phyloP scores from a whole-genome alignment of 2,329 filamentous ascomycete species.

The Sarocladium oryzae region DNA sequence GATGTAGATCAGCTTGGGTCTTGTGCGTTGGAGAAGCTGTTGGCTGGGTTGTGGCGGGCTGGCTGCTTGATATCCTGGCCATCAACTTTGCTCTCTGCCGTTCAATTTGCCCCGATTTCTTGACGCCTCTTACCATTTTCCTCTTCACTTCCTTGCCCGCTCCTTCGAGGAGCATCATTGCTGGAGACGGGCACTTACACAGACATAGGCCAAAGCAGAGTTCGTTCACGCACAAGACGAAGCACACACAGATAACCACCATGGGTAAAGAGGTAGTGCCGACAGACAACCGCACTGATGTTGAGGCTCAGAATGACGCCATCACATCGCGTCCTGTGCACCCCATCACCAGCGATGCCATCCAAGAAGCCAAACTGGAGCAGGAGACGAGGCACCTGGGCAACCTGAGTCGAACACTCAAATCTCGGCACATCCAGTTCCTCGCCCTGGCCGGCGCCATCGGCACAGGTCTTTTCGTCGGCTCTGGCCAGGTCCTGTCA shows the following conservation, averaged over 20 bases:
- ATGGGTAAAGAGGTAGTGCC: conserved; percentile 3
- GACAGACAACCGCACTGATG: neutral
- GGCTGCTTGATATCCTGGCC: neutral
- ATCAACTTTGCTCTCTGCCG: too few species aligned
- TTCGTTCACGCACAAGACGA: neutral
- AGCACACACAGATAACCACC: neutral
- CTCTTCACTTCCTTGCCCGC: too few species aligned
- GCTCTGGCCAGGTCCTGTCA: conserved; percentile 35
- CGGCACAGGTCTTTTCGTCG: conserved; percentile 38
- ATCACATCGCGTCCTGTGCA: neutral
- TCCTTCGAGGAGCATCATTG: too few species aligned
- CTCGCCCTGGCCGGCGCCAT: conserved; percentile 35
- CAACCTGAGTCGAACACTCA: conserved; percentile 30
- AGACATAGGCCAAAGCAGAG: too few species aligned
- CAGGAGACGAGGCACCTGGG: conserved; percentile 25
- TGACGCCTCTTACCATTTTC: too few species aligned
- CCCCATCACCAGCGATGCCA: neutral
- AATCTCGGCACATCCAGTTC: conserved; percentile 35
- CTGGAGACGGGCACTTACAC: too few species aligned
- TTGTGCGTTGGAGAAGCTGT: neutral
- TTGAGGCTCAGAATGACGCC: neutral
- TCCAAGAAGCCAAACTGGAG: conserved; percentile 12
- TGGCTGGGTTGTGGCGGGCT: too few species aligned
- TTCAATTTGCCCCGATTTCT: too few species aligned
- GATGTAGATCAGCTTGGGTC: neutral